phyloP scores from a whole-genome alignment of 129 eudicot species.

The Helianthus annuus region DNA sequence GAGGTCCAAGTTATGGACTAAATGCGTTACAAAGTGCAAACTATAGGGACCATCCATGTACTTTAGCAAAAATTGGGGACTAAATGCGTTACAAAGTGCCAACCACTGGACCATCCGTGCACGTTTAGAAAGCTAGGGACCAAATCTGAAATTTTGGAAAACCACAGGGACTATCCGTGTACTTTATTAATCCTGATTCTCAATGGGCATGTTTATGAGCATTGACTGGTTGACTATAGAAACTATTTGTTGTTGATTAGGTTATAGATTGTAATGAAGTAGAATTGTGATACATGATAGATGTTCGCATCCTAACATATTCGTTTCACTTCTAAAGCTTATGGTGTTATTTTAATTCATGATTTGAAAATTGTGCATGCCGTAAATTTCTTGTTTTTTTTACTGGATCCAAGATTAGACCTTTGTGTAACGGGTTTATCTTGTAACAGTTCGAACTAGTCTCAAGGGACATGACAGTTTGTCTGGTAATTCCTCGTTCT shows the following conservation, averaged over 20 bases:
- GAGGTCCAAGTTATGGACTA: no score
- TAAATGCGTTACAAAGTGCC: no score
- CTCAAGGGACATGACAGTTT: conserved; percentile 40
- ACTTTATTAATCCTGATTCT: no score
- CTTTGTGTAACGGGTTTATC: conserved; percentile 19
- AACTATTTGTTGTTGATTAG: neutral
- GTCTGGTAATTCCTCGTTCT: conserved; percentile 43
- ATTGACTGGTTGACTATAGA: neutral
- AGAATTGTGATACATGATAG: neutral
- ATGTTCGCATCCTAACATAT: neutral
- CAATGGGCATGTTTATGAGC: neutral
- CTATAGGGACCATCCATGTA: no score
- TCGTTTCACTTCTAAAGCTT: neutral
- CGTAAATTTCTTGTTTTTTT: neutral
- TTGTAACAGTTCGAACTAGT: conserved; percentile 48
- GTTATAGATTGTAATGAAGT: neutral
- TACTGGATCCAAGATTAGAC: neutral
- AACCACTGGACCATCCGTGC: no score
- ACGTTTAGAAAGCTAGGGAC: no score
- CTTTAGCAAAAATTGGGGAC: no score
- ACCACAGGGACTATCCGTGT: no score
- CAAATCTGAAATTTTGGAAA: no score
- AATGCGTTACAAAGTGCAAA: no score
- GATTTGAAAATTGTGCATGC: neutral
- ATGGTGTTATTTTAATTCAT: neutral